Evolutionary conservation across 148 eudicot genomes (phyloP), one percentile per base, ranked within the genome.

Genomic region (Linanthus parryae): DNA sequence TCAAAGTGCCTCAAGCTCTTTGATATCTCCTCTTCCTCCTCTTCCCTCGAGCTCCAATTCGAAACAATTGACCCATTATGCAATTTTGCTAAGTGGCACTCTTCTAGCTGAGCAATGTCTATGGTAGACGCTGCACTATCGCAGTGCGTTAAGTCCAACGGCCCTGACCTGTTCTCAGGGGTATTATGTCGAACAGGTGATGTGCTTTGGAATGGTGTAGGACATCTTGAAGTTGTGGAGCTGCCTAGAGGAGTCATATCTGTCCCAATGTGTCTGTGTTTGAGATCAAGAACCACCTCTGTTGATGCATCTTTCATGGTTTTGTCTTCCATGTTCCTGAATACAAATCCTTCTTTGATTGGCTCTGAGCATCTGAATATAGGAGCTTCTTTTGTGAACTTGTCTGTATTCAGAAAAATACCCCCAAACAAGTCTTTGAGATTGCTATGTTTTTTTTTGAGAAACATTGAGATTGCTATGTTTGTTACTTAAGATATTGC

Each of bases 1-100:
- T 85, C 97, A 67, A 80, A 89, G 58, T 85, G 95, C 57, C 97
- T 75, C 64, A 89, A 68, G 59, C 97, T 89, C 87, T 89, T 89
- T 2, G 95, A 89, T 33, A 85, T 67, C 29, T 89, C 97, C 61
- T 89, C 97, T 57, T 89, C 95, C 58, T 89, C 97, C 65, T 89
- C 97, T 44, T 85, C 91, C 59, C 73, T 85, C 2, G 97, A 68
- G 58, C 86, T 82, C 97, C 97, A 89, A 47, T 78, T 77, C 11
- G 84, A 48, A 5, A 70, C 58, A 15, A 78, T 42, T 0, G 88
- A 79, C 68, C 84, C 86, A 19, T 26, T 51, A 2, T 78, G 78
- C 21, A 85, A 65, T 64, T 89, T 89, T 5, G 90, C 84, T 23
- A 89, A 53, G 63, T 84, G 79, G 56, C 80, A 76, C 52, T 84